These are phyloP conservation scores for Tylopilus intermedius DNA, from an alignment of 768 basidiomycete genomes.

Conservation along the genomic window DNA sequence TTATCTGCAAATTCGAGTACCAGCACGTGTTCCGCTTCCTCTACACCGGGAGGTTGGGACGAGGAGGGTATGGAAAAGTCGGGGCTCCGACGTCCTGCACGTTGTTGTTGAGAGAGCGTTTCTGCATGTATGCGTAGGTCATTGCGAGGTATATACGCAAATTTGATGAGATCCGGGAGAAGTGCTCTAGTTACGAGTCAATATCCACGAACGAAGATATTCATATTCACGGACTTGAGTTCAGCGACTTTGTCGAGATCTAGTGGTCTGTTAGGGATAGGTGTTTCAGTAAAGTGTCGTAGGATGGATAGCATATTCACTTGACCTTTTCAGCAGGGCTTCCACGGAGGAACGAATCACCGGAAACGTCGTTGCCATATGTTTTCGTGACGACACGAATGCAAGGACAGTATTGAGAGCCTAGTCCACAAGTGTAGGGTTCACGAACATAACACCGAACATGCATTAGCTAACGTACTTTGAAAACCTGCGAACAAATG, in stretches of 20 bases:
- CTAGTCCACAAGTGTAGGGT: conserved; percentile 32
- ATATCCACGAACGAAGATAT: neutral
- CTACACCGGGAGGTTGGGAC: conserved; percentile 24
- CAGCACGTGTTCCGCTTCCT: conserved; percentile 46
- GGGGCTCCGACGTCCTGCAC: conserved; percentile 34
- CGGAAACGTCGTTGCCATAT: conserved; percentile 75
- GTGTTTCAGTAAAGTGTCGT: neutral
- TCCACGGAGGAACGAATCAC: conserved; percentile 77
- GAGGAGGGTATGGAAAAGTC: conserved; percentile 35
- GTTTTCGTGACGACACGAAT: conserved; percentile 77
- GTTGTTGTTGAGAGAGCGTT: conserved; percentile 18
- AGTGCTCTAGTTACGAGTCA: conserved; percentile 49
- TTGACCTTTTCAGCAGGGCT: conserved; percentile 67
- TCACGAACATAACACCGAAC: neutral
- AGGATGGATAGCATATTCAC: neutral
- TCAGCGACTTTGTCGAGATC: conserved; percentile 76
- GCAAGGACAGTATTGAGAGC: conserved; percentile 86
- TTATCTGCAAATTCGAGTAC: conserved; percentile 49
- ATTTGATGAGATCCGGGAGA: conserved; percentile 75
- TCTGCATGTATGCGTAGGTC: conserved; percentile 54
- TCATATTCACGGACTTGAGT: conserved; percentile 53
- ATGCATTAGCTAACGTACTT: conserved; percentile 26
- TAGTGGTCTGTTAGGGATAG: conserved; percentile 53
- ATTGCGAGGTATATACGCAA: conserved; percentile 70
- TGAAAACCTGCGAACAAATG: conserved; percentile 35